Evolutionary conservation across 2,329 filamentous ascomycete species (phyloP).

Genomic region (Rutstroemia sp.): DNA sequence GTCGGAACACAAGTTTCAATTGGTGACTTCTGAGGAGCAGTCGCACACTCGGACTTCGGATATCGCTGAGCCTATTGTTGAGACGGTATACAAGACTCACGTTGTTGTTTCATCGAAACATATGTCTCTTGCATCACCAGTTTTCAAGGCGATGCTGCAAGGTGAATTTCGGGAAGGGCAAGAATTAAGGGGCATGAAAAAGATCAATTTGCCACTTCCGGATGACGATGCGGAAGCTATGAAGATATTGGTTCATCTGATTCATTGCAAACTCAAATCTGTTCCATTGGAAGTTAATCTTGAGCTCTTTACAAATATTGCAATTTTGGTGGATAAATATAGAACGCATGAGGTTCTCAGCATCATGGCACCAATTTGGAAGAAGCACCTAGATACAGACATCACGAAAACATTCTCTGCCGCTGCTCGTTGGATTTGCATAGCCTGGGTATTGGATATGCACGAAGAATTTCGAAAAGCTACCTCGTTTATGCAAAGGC

Average conservation of each 20-base stretch:
- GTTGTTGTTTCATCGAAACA: not conserved
- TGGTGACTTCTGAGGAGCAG: too few species aligned
- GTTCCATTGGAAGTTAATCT: not conserved
- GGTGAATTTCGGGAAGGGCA: not conserved
- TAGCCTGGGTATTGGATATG: not conserved
- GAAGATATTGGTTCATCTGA: not conserved
- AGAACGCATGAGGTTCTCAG: not conserved
- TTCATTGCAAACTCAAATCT: not conserved
- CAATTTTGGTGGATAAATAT: not conserved
- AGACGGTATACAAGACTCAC: not conserved
- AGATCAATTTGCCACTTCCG: not conserved
- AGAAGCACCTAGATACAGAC: not conserved
- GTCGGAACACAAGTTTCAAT: not conserved
- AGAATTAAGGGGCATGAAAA: not conserved
- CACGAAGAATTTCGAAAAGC: not conserved
- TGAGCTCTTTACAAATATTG: not conserved
- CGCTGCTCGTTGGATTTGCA: not conserved
- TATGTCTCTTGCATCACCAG: not conserved
- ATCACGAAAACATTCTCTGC: accelerated
- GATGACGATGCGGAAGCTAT: not conserved
- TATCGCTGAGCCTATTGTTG: not conserved
- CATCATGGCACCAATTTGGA: not conserved
- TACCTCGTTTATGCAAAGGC: not conserved
- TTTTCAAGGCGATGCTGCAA: slow-evolving; percentile 1
- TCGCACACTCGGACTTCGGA: not conserved